These are phyloP conservation scores for Oropetium thomaeum DNA, from an alignment of 176 grass and related monocot genomes.

Conservation along the genomic window DNA sequence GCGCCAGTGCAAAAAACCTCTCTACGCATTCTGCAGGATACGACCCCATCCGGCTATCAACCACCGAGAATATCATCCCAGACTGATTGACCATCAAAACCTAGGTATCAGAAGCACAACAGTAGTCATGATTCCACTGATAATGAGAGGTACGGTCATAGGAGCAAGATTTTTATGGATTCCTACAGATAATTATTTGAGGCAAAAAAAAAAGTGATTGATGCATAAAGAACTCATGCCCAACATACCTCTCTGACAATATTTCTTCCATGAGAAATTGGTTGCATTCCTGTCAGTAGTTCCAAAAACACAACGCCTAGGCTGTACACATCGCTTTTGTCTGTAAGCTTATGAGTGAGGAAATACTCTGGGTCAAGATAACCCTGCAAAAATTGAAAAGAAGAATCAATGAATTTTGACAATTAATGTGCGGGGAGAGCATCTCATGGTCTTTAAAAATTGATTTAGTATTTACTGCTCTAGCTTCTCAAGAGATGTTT, in stretches of 20 bases:
- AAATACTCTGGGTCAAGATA: conserved; percentile 91
- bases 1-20: conserved; percentile 46
- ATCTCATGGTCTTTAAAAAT: not conserved
- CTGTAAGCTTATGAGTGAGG: conserved; percentile 68
- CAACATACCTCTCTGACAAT: conserved; percentile 62
- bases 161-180: not conserved
- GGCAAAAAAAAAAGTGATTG: not conserved
- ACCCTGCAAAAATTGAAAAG: conserved; percentile 37
- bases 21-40: conserved; percentile 52
- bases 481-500: not conserved
- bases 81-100: conserved; percentile 49
- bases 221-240: not conserved
- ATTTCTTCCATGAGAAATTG: conserved; percentile 82
- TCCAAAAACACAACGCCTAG: conserved; percentile 79
- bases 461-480: not conserved
- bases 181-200: too few relatives aligned
- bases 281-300: conserved; percentile 71
- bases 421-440: not conserved
- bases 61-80: conserved; percentile 48
- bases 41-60: conserved; percentile 57
- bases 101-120: not conserved
- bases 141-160: not conserved
- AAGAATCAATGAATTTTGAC: not conserved
- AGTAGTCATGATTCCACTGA: not conserved
- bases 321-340: conserved; percentile 79